Percentiles rank a stretch among this genome's conserved stretches.
Conservation (phyloP, 805 yeast species). For the Ogataea kodamae region DNA sequence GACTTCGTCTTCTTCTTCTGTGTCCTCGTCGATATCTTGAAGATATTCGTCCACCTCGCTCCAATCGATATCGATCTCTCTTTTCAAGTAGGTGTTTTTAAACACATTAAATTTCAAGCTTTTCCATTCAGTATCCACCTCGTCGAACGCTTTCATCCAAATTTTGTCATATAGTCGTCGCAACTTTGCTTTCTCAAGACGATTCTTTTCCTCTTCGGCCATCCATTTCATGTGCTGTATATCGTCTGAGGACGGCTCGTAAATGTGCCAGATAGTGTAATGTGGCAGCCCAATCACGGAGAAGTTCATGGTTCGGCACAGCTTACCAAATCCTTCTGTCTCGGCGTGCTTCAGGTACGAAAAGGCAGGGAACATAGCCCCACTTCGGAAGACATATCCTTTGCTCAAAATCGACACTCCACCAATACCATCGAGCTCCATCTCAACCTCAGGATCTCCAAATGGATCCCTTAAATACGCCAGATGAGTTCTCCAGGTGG, state of each 20-base stretch:
- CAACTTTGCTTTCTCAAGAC: conserved; percentile 59
- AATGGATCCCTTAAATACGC: conserved; percentile 90
- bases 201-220: conserved; percentile 72
- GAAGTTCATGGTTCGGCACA: conserved; percentile 80
- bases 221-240: conserved; percentile 80
- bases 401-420: conserved; percentile 90
- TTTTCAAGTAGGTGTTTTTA: conserved; percentile 69
- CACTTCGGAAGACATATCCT: conserved; percentile 79
- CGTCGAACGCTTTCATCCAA: conserved; percentile 80
- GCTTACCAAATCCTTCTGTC: conserved; percentile 91
- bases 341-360: conserved; percentile 93
- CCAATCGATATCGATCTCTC: conserved; percentile 61
- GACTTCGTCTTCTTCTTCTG: conserved; percentile 12
- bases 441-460: conserved; percentile 88
- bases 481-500: conserved; percentile 95
- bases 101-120: conserved; percentile 65
- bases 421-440: conserved; percentile 94
- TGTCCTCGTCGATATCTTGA: conserved; percentile 25
- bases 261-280: conserved; percentile 90
- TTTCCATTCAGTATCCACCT: conserved; percentile 70
- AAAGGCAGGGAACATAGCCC: conserved; percentile 93
- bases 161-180: conserved; percentile 66
- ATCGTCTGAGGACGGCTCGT: conserved; percentile 91
- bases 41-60: conserved; percentile 53
- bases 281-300: conserved; percentile 86